Conservation (phyloP, 495 filamentous ascomycete species). For the Aspergillus indologenus region DNA sequence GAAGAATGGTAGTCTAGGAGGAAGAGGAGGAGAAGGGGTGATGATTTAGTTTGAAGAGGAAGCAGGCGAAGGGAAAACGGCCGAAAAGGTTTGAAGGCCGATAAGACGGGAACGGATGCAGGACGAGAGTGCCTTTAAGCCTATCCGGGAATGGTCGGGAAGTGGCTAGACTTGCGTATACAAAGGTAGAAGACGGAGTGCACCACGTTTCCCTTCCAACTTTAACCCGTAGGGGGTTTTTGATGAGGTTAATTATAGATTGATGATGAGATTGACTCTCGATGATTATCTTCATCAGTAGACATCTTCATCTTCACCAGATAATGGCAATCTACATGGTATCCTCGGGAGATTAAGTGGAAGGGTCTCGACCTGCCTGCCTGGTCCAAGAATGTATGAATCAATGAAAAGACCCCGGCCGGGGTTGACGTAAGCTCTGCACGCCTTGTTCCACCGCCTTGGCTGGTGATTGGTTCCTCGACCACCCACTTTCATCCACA, state of each 20-base stretch:
- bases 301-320: too few species aligned
- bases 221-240: too few species aligned
- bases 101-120: conserved; percentile 24
- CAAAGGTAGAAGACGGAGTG: too few species aligned
- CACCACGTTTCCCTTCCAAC: background rate
- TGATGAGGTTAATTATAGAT: background rate
- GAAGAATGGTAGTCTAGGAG: conserved; percentile 1
- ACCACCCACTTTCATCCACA: background rate
- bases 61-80: background rate
- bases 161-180: too few species aligned
- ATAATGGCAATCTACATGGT: too few species aligned
- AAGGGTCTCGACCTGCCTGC: background rate
- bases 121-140: conserved; percentile 11
- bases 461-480: conserved; percentile 3
- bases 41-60: too few species aligned
- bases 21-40: background rate
- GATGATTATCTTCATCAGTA: too few species aligned
- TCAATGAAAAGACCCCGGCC: background rate
- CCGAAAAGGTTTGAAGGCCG: conserved; percentile 7
- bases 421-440: conserved; percentile 16
- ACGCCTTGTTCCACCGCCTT: conserved; percentile 2
- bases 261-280: background rate
- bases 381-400: conserved; percentile 2
- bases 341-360: too few species aligned
- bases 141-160: conserved; percentile 2